These are phyloP conservation scores for Darksidea phi DNA, from an alignment of 495 filamentous ascomycete genomes.

Conservation along the genomic window DNA sequence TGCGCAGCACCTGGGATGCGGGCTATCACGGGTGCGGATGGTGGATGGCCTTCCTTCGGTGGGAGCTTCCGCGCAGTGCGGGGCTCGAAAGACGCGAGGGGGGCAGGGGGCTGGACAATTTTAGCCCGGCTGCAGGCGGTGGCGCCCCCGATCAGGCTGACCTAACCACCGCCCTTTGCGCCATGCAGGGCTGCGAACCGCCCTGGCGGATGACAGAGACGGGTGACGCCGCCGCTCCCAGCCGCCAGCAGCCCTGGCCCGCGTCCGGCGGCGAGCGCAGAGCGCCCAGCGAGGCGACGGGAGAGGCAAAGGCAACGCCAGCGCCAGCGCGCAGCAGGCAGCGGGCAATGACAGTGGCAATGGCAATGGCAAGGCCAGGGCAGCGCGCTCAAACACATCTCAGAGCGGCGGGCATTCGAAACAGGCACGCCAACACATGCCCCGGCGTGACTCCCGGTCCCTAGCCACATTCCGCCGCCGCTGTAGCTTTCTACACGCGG, in stretches of 20 bases:
- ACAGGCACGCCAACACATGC: conserved; percentile 25
- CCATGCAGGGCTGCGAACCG: conserved; percentile 5
- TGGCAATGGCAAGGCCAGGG: conserved; percentile 4
- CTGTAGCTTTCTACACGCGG: conserved; percentile 15
- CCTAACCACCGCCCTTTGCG: conserved; percentile 14
- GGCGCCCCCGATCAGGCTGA: conserved; percentile 13
- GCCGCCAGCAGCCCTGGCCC: background rate
- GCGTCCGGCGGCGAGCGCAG: background rate
- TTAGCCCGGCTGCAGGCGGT: background rate
- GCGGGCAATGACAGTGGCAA: background rate
- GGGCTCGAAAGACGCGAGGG: conserved; percentile 6
- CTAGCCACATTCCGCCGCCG: conserved; percentile 20
- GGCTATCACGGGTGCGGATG: background rate
- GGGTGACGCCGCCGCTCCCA: background rate
- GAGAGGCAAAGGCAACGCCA: background rate
- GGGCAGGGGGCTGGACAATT: conserved; percentile 10
- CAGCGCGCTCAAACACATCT: conserved; percentile 22
- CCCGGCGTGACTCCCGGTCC: conserved; percentile 14
- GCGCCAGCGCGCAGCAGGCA: too few relatives aligned
- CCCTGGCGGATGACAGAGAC: conserved; percentile 22
- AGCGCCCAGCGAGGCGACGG: background rate
- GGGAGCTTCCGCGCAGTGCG: conserved; percentile 13
- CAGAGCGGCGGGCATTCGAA: conserved; percentile 19
- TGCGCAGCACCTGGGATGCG: background rate
- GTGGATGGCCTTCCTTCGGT: background rate